Evolutionary conservation across 2,329 filamentous ascomycete genomes (phyloP).

Genomic region (Arachnomyces sp.): DNA sequence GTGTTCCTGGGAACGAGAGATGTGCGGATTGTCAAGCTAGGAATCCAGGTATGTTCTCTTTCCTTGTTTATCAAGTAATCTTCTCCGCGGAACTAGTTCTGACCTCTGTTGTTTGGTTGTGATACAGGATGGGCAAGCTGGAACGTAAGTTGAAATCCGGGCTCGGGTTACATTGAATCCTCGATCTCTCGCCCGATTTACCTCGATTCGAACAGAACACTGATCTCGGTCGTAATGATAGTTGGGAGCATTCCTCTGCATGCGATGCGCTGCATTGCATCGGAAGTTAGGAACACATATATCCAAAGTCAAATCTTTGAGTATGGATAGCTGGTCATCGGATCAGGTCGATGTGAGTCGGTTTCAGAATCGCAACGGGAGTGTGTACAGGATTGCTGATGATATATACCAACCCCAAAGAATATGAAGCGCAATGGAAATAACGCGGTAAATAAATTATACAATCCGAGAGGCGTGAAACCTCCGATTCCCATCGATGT

Average conservation of each 20-base stretch:
- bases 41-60: constrained; percentile 68
- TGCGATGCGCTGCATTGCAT: constrained; percentile 93
- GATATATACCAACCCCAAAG: constrained; percentile 41
- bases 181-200: not conserved
- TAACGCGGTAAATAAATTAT: constrained; percentile 72
- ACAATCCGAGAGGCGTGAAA: constrained; percentile 77
- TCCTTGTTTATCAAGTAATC: not conserved
- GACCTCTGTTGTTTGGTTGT: constrained; percentile 9
- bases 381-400: constrained; percentile 10
- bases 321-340: constrained; percentile 94
- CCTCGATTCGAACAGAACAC: constrained; percentile 12
- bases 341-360: constrained; percentile 86
- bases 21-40: constrained; percentile 89
- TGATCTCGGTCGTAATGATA: constrained; percentile 31
- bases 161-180: constrained; percentile 7
- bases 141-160: constrained; percentile 62
- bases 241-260: constrained; percentile 93
- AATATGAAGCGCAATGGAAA: constrained; percentile 95
- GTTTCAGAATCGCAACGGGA: not conserved
- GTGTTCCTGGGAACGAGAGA: constrained; percentile 76
- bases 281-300: constrained; percentile 96
- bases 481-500: constrained; percentile 80
- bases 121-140: constrained; percentile 83
- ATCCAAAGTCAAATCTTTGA: constrained; percentile 96
- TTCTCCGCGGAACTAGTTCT: not conserved